Base-by-base conservation (phyloP, 768 basidiomycete species). In the Clitopilus passeckerianus region DNA sequence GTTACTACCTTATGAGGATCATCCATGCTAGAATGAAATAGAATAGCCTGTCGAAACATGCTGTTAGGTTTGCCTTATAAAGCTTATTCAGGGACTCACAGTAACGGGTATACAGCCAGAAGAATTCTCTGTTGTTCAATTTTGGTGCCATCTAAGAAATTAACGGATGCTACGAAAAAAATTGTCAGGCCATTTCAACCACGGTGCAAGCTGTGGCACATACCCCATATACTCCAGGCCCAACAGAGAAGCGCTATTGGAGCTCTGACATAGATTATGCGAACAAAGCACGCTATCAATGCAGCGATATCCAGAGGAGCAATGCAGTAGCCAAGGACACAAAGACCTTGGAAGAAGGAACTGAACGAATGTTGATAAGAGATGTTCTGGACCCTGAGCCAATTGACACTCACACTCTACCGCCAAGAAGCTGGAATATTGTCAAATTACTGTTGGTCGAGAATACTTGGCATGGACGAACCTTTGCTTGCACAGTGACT, bases 201-300 rank as follows among this genome's bases (percentile, higher is more conserved):
- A 15, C 10, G 20, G 53, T 37, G 20, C 34, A 60, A 18, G n/a
- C 23, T 23, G 7, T 22, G 16, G 18, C 20, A 71, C 84, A 60
- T 68, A 98, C 95, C 96, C 94, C 95, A 98, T 59, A 97, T 90
- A 71, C 89, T 93, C 96, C 96, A 98, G 35, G 81, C 94, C 90
- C 94, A 96, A 12, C 93, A 90, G 18, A 87, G 79, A 24, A 96
- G 71, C 50, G 94, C 89, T 30, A 98, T 72, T 9, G 96, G 96
- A 30, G 87, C 88, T 59, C 96, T 84, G 59, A 98, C 78, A 75
- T 90, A 97, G 54, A 98, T 88, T 27, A 86, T 74, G 50, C 83
- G 90, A 15, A 98, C 86, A 65, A 96, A 93, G 65, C 87, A 89
- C 0, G 93, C 83, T 50, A 97, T 81, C 30, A 98, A 75, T 2